These are phyloP conservation scores for Talaromyces amestolkiae DNA, from an alignment of 2,329 filamentous ascomycete species.

Conservation along the genomic window DNA sequence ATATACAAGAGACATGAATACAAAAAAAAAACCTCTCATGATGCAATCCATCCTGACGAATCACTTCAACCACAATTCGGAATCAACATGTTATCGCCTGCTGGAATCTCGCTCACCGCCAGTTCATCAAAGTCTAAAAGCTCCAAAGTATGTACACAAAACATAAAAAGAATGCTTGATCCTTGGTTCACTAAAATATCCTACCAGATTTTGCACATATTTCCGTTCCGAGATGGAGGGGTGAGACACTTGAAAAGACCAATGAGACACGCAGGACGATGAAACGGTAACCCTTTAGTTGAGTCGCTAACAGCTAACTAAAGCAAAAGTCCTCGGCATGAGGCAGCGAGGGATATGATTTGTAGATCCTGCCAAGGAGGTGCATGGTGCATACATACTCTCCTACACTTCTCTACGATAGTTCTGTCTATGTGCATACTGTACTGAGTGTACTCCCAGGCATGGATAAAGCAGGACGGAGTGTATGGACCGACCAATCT, in stretches of 20 bases:
- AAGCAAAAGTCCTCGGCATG: not conserved
- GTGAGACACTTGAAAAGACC: not conserved
- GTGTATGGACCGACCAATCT: constrained; percentile 12
- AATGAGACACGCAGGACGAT: not conserved
- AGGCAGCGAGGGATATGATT: not conserved
- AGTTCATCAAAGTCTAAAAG: not conserved
- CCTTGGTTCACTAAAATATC: constrained; percentile 3
- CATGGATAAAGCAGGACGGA: not conserved
- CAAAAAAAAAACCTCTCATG: not conserved
- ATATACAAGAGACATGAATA: not conserved
- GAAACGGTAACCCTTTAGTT: not conserved
- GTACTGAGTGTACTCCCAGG: no score
- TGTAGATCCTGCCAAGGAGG: not conserved
- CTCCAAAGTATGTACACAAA: not conserved
- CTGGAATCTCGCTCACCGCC: constrained; percentile 1
- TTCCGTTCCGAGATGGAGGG: not conserved
- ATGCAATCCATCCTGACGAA: not conserved
- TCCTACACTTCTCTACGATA: not conserved
- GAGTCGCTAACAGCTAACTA: no score
- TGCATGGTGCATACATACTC: constrained; percentile 2
- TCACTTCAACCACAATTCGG: not conserved
- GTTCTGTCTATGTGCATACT: not conserved
- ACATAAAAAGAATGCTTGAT: not conserved
- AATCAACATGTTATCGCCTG: not conserved
- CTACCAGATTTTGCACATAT: not conserved